phyloP scores from a whole-genome alignment of 345 rosid genomes.

The Zanthoxylum bungeanum region DNA sequence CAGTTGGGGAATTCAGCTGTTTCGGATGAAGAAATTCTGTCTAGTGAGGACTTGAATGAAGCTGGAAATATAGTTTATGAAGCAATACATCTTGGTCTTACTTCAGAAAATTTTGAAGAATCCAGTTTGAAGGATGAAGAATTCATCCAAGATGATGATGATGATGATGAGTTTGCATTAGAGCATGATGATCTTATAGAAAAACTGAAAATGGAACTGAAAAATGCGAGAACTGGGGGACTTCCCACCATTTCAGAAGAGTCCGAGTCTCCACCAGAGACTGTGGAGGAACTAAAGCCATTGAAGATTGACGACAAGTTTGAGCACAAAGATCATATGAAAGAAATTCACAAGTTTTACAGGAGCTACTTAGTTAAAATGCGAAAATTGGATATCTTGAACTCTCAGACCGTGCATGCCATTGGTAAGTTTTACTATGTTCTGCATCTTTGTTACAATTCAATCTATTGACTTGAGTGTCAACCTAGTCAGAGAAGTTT shows the following conservation, averaged over 20 bases:
- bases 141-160: too few relatives aligned
- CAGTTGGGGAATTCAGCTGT: slow-evolving; percentile 21
- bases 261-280: slow-evolving; percentile 37
- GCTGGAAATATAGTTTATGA: slow-evolving; percentile 15
- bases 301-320: slow-evolving; percentile 47
- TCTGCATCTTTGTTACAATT: not conserved
- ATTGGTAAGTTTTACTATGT: slow-evolving; percentile 61
- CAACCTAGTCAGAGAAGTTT: not conserved
- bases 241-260: slow-evolving; percentile 83
- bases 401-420: slow-evolving; percentile 72
- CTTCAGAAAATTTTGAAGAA: slow-evolving; percentile 21
- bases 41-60: too few relatives aligned
- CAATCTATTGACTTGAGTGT: not conserved
- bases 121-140: too few relatives aligned
- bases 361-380: slow-evolving; percentile 61
- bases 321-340: slow-evolving; percentile 44
- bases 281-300: slow-evolving; percentile 48
- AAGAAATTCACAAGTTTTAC: slow-evolving; percentile 61
- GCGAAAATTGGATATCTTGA: slow-evolving; percentile 71
- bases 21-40: too few relatives aligned
- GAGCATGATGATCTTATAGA: slow-evolving; percentile 62
- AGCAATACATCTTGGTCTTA: slow-evolving; percentile 9
- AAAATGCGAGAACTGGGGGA: slow-evolving; percentile 66
- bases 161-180: slow-evolving; percentile 33
- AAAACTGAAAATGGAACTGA: slow-evolving; percentile 59